Evolutionary conservation across 2,329 filamentous ascomycete species (phyloP).

Genomic region (Pseudonectria foliicola): DNA sequence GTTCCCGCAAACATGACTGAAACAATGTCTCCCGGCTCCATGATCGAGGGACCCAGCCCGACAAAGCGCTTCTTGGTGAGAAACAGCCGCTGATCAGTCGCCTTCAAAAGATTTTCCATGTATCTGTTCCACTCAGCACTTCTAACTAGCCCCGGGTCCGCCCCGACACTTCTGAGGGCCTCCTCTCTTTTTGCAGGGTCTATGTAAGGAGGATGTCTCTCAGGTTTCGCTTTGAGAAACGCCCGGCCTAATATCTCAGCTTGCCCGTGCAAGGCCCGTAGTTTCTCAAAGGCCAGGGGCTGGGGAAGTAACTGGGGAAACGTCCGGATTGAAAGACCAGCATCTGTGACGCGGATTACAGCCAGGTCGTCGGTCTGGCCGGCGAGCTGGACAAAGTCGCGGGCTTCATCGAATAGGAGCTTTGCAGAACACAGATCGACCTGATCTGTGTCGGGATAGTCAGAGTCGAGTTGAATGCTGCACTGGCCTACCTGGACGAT

Average conservation of each 20-base stretch:
- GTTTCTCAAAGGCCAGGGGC: not conserved
- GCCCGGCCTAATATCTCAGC: slow-evolving; percentile 7
- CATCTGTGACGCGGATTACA: slow-evolving; percentile 14
- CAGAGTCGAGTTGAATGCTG: slow-evolving; percentile 3
- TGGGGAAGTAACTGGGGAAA: slow-evolving; percentile 3
- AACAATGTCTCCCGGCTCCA: slow-evolving; percentile 19
- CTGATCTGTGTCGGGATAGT: not conserved
- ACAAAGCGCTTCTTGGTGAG: slow-evolving; percentile 22
- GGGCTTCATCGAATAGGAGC: slow-evolving; percentile 20
- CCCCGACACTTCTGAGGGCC: slow-evolving; percentile 3
- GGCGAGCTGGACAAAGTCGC: slow-evolving; percentile 12
- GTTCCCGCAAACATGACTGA: slow-evolving; percentile 23
- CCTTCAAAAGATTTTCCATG: slow-evolving; percentile 11
- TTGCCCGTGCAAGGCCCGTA: slow-evolving; percentile 3
- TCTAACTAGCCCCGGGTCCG: slow-evolving; percentile 6
- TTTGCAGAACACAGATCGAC: slow-evolving; percentile 17
- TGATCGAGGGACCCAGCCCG: slow-evolving; percentile 20
- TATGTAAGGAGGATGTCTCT: slow-evolving; percentile 8
- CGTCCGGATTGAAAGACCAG: slow-evolving; percentile 9
- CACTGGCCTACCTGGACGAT: slow-evolving; percentile 14
- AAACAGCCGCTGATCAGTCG: slow-evolving; percentile 17
- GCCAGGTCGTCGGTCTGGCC: slow-evolving; percentile 1
- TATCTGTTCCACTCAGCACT: slow-evolving; percentile 8
- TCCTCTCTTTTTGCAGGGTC: not conserved
- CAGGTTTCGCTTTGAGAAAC: slow-evolving; percentile 9